Conservation (phyloP, 225 moss, liverwort and hornwort species). For the Antitrichia curtipendula region DNA sequence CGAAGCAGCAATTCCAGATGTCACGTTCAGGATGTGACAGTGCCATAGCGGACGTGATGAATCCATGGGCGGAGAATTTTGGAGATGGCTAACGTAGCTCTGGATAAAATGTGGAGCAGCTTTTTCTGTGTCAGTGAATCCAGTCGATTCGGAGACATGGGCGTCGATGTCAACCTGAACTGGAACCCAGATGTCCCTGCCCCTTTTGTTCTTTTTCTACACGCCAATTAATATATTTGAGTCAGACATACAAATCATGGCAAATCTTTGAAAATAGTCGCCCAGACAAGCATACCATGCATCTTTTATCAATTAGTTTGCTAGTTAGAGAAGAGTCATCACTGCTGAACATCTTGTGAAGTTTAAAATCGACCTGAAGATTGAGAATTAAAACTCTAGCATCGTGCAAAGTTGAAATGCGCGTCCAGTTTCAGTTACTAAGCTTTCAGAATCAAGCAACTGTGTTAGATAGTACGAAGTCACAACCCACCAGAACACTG, state of each 20-base stretch:
- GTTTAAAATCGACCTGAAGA: background rate
- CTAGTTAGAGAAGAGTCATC: background rate
- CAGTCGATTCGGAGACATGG: slow-evolving; percentile 47
- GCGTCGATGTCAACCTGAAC: slow-evolving; percentile 42
- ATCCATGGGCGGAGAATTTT: slow-evolving; percentile 37
- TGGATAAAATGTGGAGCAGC: slow-evolving; percentile 28
- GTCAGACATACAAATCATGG: background rate
- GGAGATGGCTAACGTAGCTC: slow-evolving; percentile 52
- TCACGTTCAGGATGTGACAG: slow-evolving; percentile 48
- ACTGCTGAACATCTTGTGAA: background rate
- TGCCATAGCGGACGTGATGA: slow-evolving; percentile 65
- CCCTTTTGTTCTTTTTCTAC: slow-evolving; percentile 13
- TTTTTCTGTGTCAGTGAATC: slow-evolving; percentile 18
- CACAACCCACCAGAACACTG: slow-evolving; percentile 44
- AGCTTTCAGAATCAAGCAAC: background rate
- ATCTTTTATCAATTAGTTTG: background rate
- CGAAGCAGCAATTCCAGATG: slow-evolving; percentile 38
- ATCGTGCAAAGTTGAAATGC: background rate
- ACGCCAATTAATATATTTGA: background rate
- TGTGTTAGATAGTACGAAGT: background rate
- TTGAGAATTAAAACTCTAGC: background rate
- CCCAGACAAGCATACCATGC: background rate
- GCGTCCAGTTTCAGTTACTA: background rate
- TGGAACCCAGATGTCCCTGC: slow-evolving; percentile 45
- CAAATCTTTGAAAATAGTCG: background rate